These are phyloP conservation scores for Groenewaldozyma tartarivorans DNA, from an alignment of 805 yeast genomes.

Conservation along the genomic window DNA sequence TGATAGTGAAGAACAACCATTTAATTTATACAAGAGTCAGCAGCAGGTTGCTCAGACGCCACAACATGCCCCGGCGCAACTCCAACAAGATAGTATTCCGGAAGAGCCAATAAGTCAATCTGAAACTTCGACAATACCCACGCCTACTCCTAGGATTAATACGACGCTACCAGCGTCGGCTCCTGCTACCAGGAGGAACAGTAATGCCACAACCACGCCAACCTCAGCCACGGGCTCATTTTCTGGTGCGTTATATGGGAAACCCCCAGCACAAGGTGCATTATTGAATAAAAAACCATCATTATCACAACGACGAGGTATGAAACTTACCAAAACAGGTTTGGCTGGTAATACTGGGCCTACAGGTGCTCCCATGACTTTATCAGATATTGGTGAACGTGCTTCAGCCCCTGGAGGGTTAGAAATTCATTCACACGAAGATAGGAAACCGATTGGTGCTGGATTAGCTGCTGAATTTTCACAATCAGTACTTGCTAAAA, in stretches of 20 bases:
- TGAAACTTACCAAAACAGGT: constrained; percentile 13
- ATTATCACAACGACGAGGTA: constrained; percentile 30
- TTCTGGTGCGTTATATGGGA: constrained; percentile 24
- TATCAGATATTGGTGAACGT: too few species aligned
- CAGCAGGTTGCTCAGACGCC: too few species aligned
- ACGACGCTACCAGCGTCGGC: constrained; percentile 6
- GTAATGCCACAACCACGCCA: constrained; percentile 5
- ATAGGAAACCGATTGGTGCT: too few species aligned
- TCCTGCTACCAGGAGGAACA: too few species aligned
- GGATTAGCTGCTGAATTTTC: not conserved
- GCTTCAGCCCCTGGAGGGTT: not conserved
- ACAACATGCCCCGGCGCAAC: not conserved
- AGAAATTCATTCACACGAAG: not conserved
- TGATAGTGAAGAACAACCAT: not conserved
- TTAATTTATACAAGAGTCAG: too few species aligned
- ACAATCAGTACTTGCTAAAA: not conserved
- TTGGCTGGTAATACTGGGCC: not conserved
- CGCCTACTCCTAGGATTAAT: constrained; percentile 12
- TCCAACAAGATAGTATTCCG: not conserved
- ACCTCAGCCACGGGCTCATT: constrained; percentile 12
- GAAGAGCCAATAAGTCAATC: not conserved
- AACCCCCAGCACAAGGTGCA: constrained; percentile 16
- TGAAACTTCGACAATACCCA: constrained; percentile 2
- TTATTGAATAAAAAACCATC: constrained; percentile 21
- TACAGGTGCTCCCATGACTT: not conserved